phyloP scores from a whole-genome alignment of 352 stramenopile genomes.

The Globisporangium recalcitrans region DNA sequence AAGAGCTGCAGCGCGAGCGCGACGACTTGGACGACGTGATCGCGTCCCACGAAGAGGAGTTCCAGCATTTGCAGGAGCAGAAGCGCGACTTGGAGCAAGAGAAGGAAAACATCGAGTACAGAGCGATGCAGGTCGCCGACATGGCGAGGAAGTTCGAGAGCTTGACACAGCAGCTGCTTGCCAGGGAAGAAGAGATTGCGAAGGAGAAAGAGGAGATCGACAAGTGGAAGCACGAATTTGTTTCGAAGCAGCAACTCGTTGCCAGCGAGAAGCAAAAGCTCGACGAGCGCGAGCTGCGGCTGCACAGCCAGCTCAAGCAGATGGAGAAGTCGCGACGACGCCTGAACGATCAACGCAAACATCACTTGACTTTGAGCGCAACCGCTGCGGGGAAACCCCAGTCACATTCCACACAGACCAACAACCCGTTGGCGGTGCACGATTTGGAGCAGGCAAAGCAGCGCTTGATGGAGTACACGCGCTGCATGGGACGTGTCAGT shows the following conservation, averaged over 20 bases:
- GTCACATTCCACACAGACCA: neutral
- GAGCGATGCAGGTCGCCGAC: constrained; percentile 20
- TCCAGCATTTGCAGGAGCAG: constrained; percentile 30
- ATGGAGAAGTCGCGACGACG: constrained; percentile 38
- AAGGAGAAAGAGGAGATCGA: constrained; percentile 16
- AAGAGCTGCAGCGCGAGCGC: constrained; percentile 31
- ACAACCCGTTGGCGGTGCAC: constrained; percentile 6
- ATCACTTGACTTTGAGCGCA: constrained; percentile 22
- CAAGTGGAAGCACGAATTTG: constrained; percentile 18
- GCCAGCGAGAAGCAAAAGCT: constrained; percentile 40
- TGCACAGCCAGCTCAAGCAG: constrained; percentile 53
- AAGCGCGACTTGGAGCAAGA: constrained; percentile 29
- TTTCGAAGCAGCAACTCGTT: constrained; percentile 26
- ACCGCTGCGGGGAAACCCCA: neutral
- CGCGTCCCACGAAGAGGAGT: constrained; percentile 42
- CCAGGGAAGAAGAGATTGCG: constrained; percentile 12
- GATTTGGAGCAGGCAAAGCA: constrained; percentile 17
- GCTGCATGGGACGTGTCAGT: constrained; percentile 1
- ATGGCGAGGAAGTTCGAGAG: constrained; percentile 20
- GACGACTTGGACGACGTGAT: constrained; percentile 38
- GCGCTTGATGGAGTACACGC: constrained; percentile 12
- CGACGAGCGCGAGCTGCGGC: constrained; percentile 38
- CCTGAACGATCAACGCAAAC: constrained; percentile 43
- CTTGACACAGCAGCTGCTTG: constrained; percentile 18
- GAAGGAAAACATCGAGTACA: constrained; percentile 16